Evolutionary conservation across 2,329 filamentous ascomycete species (phyloP).

Genomic region (Fusarium sp.): DNA sequence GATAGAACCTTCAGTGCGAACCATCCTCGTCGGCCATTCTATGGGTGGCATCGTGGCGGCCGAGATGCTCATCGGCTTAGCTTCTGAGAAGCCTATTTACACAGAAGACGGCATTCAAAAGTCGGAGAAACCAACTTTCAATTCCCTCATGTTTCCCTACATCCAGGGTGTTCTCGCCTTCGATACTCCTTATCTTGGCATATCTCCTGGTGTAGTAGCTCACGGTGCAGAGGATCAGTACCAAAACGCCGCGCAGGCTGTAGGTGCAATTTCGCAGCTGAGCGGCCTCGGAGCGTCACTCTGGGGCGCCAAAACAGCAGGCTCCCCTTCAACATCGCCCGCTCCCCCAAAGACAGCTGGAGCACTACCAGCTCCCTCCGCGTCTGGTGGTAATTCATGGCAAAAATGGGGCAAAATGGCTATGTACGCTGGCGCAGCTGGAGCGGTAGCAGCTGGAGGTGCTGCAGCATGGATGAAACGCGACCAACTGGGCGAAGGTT

Average conservation of each 20-base stretch:
- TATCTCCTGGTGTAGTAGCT: constrained; percentile 84
- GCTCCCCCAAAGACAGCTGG: constrained; percentile 39
- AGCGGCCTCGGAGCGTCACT: constrained; percentile 75
- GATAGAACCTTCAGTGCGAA: constrained; percentile 84
- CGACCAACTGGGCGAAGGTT: constrained; percentile 80
- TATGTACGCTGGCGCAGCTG: constrained; percentile 86
- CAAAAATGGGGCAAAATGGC: constrained; percentile 86
- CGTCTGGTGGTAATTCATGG: constrained; percentile 63
- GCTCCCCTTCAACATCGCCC: constrained; percentile 28
- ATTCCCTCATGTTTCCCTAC: constrained; percentile 89
- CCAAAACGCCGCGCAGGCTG: constrained; percentile 73
- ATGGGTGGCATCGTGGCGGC: constrained; percentile 96
- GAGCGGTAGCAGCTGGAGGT: constrained; percentile 82
- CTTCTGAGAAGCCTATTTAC: constrained; percentile 66
- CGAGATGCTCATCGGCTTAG: constrained; percentile 82
- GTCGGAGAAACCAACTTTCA: constrained; percentile 55
- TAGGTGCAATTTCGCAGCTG: constrained; percentile 76
- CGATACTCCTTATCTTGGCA: constrained; percentile 91
- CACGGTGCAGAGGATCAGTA: constrained; percentile 90
- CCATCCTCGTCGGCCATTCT: constrained; percentile 86
- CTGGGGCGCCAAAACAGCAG: constrained; percentile 63
- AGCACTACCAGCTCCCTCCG: constrained; percentile 47
- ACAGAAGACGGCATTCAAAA: constrained; percentile 58
- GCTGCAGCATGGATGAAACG: constrained; percentile 89
- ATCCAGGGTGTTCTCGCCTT: constrained; percentile 92